These are phyloP conservation scores for Diaporthe capsici DNA, from an alignment of 2,329 filamentous ascomycete species.

Conservation along the genomic window DNA sequence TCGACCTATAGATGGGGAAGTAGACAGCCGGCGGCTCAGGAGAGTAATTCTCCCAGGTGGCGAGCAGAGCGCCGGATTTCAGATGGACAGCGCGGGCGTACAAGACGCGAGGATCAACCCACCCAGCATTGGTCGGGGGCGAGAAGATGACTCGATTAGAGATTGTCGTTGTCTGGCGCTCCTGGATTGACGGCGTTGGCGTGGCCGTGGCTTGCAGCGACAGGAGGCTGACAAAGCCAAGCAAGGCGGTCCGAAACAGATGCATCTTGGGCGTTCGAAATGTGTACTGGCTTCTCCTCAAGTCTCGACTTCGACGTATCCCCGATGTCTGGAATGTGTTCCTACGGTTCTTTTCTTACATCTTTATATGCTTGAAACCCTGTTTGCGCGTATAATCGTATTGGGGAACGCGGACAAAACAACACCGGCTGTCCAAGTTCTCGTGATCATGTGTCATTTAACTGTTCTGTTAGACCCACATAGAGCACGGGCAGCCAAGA, in stretches of 20 bases:
- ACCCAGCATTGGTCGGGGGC: constrained; percentile 17
- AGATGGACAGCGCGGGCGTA: constrained; percentile 62
- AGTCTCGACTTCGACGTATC: background rate
- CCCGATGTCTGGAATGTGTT: background rate
- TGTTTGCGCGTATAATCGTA: background rate
- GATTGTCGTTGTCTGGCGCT: constrained; percentile 13
- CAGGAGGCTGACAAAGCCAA: constrained; percentile 1
- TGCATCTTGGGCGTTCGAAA: background rate
- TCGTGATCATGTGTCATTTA: constrained; percentile 29
- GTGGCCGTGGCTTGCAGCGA: constrained; percentile 21
- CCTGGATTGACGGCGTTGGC: constrained; percentile 11
- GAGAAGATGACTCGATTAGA: constrained; percentile 17
- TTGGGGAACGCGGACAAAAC: background rate
- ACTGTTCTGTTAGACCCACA: constrained; percentile 8
- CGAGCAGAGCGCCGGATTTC: constrained; percentile 59
- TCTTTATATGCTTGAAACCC: background rate
- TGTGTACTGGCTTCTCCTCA: background rate
- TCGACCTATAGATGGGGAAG: constrained; percentile 68
- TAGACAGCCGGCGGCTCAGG: constrained; percentile 67
- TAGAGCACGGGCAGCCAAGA: constrained; percentile 28
- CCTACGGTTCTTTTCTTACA: background rate
- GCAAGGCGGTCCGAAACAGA: background rate
- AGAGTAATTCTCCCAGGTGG: constrained; percentile 70
- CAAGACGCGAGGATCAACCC: constrained; percentile 55
- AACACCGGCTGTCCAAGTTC: constrained; percentile 3